These are phyloP conservation scores for Lentinula sp. DNA, from an alignment of 768 basidiomycete genomes.

Conservation along the genomic window DNA sequence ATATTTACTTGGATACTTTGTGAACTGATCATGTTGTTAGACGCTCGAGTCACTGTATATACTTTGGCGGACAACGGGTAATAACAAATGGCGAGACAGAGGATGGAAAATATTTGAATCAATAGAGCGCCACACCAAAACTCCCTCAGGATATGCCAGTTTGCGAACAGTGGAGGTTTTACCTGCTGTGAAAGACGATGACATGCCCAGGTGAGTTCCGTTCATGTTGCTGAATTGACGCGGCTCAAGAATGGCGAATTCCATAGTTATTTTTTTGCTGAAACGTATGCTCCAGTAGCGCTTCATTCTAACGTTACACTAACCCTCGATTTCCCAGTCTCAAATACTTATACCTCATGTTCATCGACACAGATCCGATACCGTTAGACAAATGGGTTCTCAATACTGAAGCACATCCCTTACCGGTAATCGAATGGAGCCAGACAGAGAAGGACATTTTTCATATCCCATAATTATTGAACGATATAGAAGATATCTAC, in stretches of 20 bases:
- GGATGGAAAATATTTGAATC: conserved; percentile 70
- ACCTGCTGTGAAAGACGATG: conserved; percentile 36
- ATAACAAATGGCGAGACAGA: conserved; percentile 61
- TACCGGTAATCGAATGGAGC: conserved; percentile 47
- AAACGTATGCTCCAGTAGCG: conserved; percentile 29
- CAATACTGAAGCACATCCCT: conserved; percentile 72
- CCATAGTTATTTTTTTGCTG: conserved; percentile 44
- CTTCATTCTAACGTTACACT: not conserved
- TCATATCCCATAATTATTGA: not conserved
- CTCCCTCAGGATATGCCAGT: conserved; percentile 55
- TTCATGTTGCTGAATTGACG: not conserved
- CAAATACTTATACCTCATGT: conserved; percentile 71
- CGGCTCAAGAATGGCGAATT: not conserved
- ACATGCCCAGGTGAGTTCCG: conserved; percentile 70
- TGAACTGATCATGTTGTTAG: conserved; percentile 26
- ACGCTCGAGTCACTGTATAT: conserved; percentile 70
- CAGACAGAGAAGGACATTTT: conserved; percentile 3
- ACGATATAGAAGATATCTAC: not conserved
- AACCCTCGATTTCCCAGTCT: conserved; percentile 31
- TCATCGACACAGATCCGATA: conserved; percentile 56
- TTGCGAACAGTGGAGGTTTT: conserved; percentile 40
- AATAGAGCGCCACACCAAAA: conserved; percentile 55
- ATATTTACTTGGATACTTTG: not conserved
- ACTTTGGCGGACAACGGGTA: conserved; percentile 64
- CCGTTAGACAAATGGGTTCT: conserved; percentile 55